phyloP scores from a whole-genome alignment of 1,139 yeast genomes.

The Nakaseomyces kungkrabaensis region DNA sequence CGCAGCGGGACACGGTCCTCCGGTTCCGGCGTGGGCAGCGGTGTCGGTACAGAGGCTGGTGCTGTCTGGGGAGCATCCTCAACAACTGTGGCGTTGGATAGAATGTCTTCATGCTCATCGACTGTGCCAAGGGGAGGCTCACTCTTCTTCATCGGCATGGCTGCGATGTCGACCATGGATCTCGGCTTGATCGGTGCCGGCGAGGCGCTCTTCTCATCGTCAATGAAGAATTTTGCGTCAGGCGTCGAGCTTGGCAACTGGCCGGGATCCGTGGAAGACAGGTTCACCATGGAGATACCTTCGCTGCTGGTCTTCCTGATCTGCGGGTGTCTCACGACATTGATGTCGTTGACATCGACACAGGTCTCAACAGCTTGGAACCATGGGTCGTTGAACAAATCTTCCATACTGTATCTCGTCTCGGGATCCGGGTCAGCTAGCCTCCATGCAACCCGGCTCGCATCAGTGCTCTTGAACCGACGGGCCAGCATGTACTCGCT shows the following conservation, averaged over 20 bases:
- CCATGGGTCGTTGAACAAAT: conserved; percentile 56
- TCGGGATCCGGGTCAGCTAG: conserved; percentile 53
- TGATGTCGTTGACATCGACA: conserved; percentile 20
- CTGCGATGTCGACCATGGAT: conserved; percentile 22
- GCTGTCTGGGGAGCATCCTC: background rate
- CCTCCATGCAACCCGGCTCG: conserved; percentile 67
- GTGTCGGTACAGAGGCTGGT: background rate
- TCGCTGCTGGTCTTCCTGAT: conserved; percentile 9
- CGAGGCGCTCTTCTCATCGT: conserved; percentile 2
- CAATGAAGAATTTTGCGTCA: background rate
- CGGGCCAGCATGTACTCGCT: conserved; percentile 55
- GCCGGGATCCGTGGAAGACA: background rate
- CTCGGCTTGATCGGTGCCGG: conserved; percentile 7
- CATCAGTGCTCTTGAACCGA: conserved; percentile 48
- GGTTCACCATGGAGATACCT: conserved; percentile 2
- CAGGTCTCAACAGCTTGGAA: conserved; percentile 54
- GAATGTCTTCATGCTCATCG: background rate
- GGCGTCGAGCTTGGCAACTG: background rate
- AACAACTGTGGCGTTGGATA: background rate
- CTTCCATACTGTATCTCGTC: conserved; percentile 45
- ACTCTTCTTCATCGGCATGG: conserved; percentile 8
- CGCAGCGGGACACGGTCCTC: no score
- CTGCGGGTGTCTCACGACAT: conserved; percentile 14
- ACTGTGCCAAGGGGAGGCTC: background rate
- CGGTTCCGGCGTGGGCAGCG: background rate